Evolutionary conservation across 305 asterid species (phyloP), one percentile per base, ranked within the genome.

Genomic region (Rubia balearica): DNA sequence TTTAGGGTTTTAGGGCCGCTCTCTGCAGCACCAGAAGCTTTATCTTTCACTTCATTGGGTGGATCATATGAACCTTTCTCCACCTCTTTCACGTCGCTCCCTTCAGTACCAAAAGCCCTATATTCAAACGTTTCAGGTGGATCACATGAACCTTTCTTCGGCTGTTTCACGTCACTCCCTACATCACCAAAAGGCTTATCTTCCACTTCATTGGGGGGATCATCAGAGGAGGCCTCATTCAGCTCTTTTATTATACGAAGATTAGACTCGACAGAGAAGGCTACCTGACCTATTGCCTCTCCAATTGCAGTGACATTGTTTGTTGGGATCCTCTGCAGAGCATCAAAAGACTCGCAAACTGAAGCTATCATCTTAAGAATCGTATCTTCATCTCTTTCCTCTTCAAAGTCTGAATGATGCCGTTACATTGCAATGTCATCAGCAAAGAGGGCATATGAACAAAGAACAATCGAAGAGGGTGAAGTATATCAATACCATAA

Each of bases 201-300:
- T 45, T 4, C 16, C 11, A 14, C 12, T 9, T 45, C 12, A 9
- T 45, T 14, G 12, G 16, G 51, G 11, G 51, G 12, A 45, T 11
- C 51, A 45, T 6, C 46, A 42, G 46, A 6, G 10, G 22, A 51
- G 1, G 8, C 10, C 57, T 51, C n/a, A 17, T 51, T 94, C 42
- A 89, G 87, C 69, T 91, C 97, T 70, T 84, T 86, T 87, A 91
- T 85, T 79, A 91, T 97, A 4, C 96, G 96, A 77, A 94, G 96
- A 75, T 85, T 95, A 38, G 91, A 98, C 78, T 91, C 90, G 68
- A 94, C 76, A 71, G 96, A 81, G 68, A 87, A 86, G 14, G 94
- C 86, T 42, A 82, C 80, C 68, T 85, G 89, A 21, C 94, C 86
- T 85, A 94, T 80, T 67, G 97, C 94, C 77, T 90, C 87, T 30